phyloP scores from a whole-genome alignment of 805 yeast genomes.

The Tetrapisispora phaffii region DNA sequence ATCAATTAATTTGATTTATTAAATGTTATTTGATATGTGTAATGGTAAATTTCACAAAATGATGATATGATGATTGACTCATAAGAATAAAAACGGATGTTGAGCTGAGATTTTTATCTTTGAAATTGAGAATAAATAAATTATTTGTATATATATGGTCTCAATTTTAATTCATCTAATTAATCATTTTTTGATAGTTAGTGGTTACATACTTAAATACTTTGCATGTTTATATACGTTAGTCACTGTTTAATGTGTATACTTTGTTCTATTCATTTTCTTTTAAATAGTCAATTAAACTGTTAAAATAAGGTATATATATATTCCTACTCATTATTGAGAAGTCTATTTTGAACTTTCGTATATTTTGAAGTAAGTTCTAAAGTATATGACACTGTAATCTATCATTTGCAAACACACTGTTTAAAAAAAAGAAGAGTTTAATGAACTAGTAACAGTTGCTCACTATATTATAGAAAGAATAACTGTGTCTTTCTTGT shows the following conservation, averaged over 20 bases:
- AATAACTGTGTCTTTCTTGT: too few relatives aligned
- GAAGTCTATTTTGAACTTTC: too few relatives aligned
- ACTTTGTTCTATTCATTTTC: conserved; percentile 4
- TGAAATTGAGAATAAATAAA: not conserved
- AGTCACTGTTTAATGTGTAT: conserved; percentile 4
- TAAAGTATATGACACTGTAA: too few relatives aligned
- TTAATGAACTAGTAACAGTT: too few relatives aligned
- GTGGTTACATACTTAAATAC: conserved; percentile 3
- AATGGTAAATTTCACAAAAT: not conserved
- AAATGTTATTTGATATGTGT: not conserved
- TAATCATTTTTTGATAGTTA: not conserved
- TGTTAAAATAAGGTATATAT: too few relatives aligned
- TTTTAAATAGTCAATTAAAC: not conserved
- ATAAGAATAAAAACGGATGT: not conserved
- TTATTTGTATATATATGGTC: conserved; percentile 2
- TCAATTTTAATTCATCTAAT: conserved; percentile 1
- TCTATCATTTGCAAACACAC: too few relatives aligned
- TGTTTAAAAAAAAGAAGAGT: too few relatives aligned
- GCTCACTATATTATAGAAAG: too few relatives aligned
- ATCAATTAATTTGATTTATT: not conserved
- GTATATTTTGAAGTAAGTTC: too few relatives aligned
- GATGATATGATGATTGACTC: not conserved
- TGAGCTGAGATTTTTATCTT: not conserved
- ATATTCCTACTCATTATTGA: too few relatives aligned
- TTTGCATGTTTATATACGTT: conserved; percentile 16